Conservation (phyloP, 2,329 filamentous ascomycete genomes). For the Magnaporthales sp. region DNA sequence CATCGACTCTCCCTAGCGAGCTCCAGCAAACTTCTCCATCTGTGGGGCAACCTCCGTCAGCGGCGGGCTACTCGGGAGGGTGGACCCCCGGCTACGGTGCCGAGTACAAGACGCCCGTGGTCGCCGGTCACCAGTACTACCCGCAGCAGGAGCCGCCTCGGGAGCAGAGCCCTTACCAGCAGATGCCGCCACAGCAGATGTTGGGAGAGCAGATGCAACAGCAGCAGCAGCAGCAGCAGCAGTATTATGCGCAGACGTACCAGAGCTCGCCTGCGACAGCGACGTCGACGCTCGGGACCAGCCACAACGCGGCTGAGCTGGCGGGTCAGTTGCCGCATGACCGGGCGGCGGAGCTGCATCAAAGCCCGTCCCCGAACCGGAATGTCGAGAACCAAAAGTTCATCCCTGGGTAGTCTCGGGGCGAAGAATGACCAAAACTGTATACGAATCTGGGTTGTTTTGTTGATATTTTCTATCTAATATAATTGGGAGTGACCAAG, state of each 20-base stretch:
- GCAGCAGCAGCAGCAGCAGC: neutral
- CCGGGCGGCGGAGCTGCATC: neutral
- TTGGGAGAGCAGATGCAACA: too few relatives aligned
- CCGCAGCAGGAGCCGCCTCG: neutral
- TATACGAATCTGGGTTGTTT: neutral
- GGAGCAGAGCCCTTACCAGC: too few relatives aligned
- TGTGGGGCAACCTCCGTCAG: neutral
- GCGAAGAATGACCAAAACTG: too few relatives aligned
- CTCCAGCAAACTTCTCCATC: neutral
- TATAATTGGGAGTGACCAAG: neutral
- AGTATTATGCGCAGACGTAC: neutral
- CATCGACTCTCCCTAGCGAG: neutral
- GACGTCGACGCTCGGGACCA: neutral
- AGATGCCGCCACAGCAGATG: too few relatives aligned
- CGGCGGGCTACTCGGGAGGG: neutral
- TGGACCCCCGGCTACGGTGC: slow-evolving; percentile 43
- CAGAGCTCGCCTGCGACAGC: neutral
- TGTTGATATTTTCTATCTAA: neutral
- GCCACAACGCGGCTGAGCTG: neutral
- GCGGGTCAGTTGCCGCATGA: neutral
- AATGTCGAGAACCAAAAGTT: neutral
- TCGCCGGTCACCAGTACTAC: neutral
- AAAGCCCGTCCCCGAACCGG: neutral
- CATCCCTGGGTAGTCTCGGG: neutral
- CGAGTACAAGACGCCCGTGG: slow-evolving; percentile 25